A percentile compares a stretch with the other conserved stretches of the same genome.
phyloP scores from a whole-genome alignment of 2,329 filamentous ascomycete species.

The Cladophialophora psammophila region DNA sequence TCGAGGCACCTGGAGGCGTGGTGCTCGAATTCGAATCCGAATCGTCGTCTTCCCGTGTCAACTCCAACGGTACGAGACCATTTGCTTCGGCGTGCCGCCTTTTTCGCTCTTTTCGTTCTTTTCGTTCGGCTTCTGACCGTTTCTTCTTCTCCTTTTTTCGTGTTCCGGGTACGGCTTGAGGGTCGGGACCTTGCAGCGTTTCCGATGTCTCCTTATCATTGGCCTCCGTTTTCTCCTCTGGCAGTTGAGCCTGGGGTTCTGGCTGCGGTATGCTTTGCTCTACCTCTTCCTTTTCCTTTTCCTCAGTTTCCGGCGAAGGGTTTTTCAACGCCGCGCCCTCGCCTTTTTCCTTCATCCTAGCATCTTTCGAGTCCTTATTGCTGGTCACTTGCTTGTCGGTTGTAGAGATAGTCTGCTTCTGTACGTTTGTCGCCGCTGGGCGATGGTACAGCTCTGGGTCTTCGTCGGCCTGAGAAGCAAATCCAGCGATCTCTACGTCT shows the following conservation, averaged over 20 bases:
- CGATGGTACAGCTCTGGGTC: slow-evolving; percentile 54
- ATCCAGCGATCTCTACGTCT: slow-evolving; percentile 93
- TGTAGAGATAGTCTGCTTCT: slow-evolving; percentile 41
- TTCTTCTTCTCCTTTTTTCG: slow-evolving; percentile 97
- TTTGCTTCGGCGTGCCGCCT: slow-evolving; percentile 85
- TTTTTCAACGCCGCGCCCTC: slow-evolving; percentile 78
- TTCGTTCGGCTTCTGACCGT: slow-evolving; percentile 88
- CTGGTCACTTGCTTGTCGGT: slow-evolving; percentile 43
- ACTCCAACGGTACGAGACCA: slow-evolving; percentile 82
- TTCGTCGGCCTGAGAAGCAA: slow-evolving; percentile 76
- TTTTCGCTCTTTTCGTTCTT: slow-evolving; percentile 89
- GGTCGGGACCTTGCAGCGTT: slow-evolving; percentile 33
- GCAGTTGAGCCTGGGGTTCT: slow-evolving; percentile 25
- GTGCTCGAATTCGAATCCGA: slow-evolving; percentile 56
- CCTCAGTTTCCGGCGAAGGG: slow-evolving; percentile 61
- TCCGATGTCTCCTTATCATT: slow-evolving; percentile 33
- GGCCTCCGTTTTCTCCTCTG: slow-evolving; percentile 42
- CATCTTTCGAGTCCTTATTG: slow-evolving; percentile 53
- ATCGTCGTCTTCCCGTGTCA: slow-evolving; percentile 73
- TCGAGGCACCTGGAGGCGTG: slow-evolving; percentile 42
- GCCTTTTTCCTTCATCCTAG: slow-evolving; percentile 70
- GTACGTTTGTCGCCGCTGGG: slow-evolving; percentile 31
- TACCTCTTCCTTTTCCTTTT: slow-evolving; percentile 68
- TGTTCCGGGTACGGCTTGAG: slow-evolving; percentile 56
- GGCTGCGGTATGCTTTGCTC: slow-evolving; percentile 49